These are phyloP conservation scores for Bipolaris cookei DNA, from an alignment of 2,329 filamentous ascomycete species.

Conservation along the genomic window DNA sequence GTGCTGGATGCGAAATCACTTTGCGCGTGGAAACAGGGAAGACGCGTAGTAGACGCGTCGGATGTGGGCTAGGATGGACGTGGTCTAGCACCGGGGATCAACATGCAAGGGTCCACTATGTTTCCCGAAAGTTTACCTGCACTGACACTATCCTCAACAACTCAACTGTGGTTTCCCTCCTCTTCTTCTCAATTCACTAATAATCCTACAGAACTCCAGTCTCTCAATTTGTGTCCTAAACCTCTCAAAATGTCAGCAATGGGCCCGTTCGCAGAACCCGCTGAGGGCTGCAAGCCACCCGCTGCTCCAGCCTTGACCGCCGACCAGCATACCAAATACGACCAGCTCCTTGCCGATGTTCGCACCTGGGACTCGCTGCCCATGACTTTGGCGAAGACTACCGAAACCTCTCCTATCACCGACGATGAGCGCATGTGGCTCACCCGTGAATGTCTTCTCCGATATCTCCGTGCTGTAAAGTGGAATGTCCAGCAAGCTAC, in stretches of 20 bases:
- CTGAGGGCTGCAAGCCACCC: conserved; percentile 62
- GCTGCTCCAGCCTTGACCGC: conserved; percentile 67
- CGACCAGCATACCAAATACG: conserved; percentile 84
- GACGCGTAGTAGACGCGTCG: conserved; percentile 43
- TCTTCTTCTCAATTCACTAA: not conserved
- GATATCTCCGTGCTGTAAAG: conserved; percentile 92
- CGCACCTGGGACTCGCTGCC: conserved; percentile 74
- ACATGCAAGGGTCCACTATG: conserved; percentile 21
- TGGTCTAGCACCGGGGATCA: conserved; percentile 24
- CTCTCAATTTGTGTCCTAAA: not conserved
- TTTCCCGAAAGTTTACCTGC: conserved; percentile 20
- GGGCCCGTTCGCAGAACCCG: conserved; percentile 43
- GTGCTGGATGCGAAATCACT: conserved; percentile 8
- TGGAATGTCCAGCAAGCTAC: conserved; percentile 77
- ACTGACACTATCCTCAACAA: conserved; percentile 3
- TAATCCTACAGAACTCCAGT: not conserved
- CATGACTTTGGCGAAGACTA: conserved; percentile 65
- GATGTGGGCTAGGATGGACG: conserved; percentile 22
- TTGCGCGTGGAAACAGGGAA: conserved; percentile 21
- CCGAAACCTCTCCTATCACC: conserved; percentile 68
- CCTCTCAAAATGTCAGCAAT: conserved; percentile 36
- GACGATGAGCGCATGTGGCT: conserved; percentile 88
- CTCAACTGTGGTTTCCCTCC: conserved; percentile 1
- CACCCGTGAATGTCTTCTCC: conserved; percentile 87
- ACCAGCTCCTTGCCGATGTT: conserved; percentile 72